Evolutionary conservation across 345 rosid genomes (phyloP), one percentile per base, ranked within the genome.

Genomic region (Microthlaspi erraticum): DNA sequence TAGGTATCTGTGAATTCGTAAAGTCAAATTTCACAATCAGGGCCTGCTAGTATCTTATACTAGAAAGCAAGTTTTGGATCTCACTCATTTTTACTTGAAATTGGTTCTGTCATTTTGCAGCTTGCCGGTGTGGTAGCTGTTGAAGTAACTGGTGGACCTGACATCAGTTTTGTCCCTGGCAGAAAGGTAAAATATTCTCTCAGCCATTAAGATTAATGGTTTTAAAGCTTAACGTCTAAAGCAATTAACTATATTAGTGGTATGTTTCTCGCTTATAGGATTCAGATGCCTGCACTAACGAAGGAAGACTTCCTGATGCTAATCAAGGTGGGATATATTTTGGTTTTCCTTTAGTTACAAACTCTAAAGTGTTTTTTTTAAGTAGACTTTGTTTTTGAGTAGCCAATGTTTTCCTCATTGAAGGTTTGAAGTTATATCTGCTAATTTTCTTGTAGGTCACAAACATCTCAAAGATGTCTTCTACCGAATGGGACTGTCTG

Each of bases 41-140:
- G 37, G 14, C 2, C 2, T 6, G 31, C 5, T 32, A 32, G 42
- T 11, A 23, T 36, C 66, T 59, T 7, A 70, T 29, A n/a, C n/a
- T n/a, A 17, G n/a, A 1, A 16, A 45, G 3, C 41, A 37, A 37
- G 18, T 46, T 46, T 64, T 12, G 55, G 39, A 49, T n/a, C 33
- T 61, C 6, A 23, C 5, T 44, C 9, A 11, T 34, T 45, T 37
- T 44, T 26, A 10, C 10, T 19, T 33, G n/a, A 56, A 17, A 8
- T 43, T 37, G 43, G 6, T 45, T 68, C 32, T 16, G 36, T 60
- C 32, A 13, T 60, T 43, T 32, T 75, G 52, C 81, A 90, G 98
- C 89, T 93, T 79, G 96, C 96, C 0, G 97, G 97, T 56, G 96
- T 87, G 66, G 92, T 93, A 77, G 97, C 98, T 2, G 92, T 90